Conservation (phyloP, 108 stramenopile genomes). For the Cyclotella baltica region DNA sequence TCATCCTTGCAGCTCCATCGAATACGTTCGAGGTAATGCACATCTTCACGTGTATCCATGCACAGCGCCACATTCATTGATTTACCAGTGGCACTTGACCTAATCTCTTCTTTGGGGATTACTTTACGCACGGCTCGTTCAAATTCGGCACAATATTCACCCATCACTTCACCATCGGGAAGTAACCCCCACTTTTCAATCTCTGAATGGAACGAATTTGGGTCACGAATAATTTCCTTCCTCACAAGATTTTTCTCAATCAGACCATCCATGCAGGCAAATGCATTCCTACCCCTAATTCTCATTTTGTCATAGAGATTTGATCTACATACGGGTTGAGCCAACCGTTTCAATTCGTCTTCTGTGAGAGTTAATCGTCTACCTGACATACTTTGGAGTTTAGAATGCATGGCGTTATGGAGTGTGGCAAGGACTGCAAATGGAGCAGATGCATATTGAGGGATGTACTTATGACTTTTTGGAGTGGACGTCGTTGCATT, state of each 20-base stretch:
- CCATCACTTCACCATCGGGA: conserved; percentile 46
- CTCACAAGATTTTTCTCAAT: conserved; percentile 53
- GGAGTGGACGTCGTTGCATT: neutral
- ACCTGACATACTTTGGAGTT: conserved; percentile 27
- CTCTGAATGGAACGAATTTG: conserved; percentile 23
- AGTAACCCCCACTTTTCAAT: conserved; percentile 57
- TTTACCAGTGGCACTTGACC: neutral
- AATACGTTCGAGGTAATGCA: conserved; percentile 46
- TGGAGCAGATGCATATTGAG: conserved; percentile 63
- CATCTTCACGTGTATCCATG: conserved; percentile 60
- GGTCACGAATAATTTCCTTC: conserved; percentile 55
- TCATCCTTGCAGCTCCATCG: conserved; percentile 45
- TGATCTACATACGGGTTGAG: conserved; percentile 57
- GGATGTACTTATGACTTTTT: conserved; percentile 32
- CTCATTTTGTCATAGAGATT: conserved; percentile 61
- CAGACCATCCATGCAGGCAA: conserved; percentile 59
- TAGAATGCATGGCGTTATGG: conserved; percentile 40
- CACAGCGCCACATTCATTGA: conserved; percentile 33
- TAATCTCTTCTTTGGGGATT: conserved; percentile 9
- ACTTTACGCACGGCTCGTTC: conserved; percentile 39
- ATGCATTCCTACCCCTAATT: conserved; percentile 54
- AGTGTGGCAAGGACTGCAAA: conserved; percentile 57
- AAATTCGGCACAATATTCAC: conserved; percentile 44
- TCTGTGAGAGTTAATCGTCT: conserved; percentile 51
- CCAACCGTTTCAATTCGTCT: conserved; percentile 55